Percentiles rank a stretch among this genome's conserved stretches.
Evolutionary conservation across 2,329 filamentous ascomycete species (phyloP).

Genomic region (Trichoderma asperellum): DNA sequence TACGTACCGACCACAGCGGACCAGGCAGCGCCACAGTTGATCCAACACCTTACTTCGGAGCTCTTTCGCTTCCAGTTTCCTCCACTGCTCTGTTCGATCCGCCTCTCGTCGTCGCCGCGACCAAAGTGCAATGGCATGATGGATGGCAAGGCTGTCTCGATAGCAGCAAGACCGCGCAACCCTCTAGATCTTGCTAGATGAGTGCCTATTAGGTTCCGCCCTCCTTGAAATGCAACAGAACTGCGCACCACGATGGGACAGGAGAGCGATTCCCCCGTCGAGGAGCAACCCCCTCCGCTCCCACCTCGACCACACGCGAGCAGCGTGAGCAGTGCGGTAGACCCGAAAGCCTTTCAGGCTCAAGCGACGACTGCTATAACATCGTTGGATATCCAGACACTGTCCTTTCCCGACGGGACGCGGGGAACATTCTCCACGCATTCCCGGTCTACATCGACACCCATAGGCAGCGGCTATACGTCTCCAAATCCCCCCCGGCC

Average conservation of each 20-base stretch:
- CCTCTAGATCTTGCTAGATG: conserved; percentile 8
- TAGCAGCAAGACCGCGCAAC: conserved; percentile 13
- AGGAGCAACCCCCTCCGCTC: conserved; percentile 57
- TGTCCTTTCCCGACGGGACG: conserved; percentile 71
- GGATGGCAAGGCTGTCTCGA: conserved; percentile 13
- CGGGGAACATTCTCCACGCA: conserved; percentile 63
- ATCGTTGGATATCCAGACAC: conserved; percentile 76
- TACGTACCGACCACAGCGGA: conserved; percentile 7
- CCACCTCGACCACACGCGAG: conserved; percentile 55
- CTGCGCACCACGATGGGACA: conserved; percentile 36
- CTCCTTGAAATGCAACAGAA: conserved; percentile 39
- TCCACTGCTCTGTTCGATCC: conserved; percentile 6
- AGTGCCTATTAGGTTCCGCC: background rate
- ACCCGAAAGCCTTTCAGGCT: conserved; percentile 54
- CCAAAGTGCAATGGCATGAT: conserved; percentile 28
- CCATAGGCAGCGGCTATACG: conserved; percentile 46
- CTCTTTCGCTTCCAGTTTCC: background rate
- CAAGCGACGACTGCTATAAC: conserved; percentile 85
- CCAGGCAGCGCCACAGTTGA: conserved; percentile 9
- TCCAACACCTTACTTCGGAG: background rate
- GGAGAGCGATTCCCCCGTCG: conserved; percentile 40
- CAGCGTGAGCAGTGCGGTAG: conserved; percentile 41
- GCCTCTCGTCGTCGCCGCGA: conserved; percentile 14
- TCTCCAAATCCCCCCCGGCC: conserved; percentile 43
- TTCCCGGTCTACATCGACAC: conserved; percentile 43